Conservation (phyloP, 2,329 filamentous ascomycete species). For the Raffaelea arxii region DNA sequence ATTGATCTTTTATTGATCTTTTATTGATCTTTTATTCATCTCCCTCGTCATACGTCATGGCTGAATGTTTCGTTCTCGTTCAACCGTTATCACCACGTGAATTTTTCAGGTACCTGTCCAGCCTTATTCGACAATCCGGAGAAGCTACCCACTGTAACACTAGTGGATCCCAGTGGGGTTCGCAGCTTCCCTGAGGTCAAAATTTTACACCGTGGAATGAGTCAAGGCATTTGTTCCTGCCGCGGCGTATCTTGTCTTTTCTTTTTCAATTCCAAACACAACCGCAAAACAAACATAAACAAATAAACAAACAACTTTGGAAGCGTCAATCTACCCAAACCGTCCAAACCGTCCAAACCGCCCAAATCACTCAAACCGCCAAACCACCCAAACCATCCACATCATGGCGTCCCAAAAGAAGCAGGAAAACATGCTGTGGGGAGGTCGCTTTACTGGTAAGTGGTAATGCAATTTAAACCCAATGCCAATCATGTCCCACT, state of each 20-base stretch:
- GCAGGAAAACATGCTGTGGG: constrained; percentile 30
- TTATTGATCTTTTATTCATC: too few relatives aligned
- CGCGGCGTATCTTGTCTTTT: too few relatives aligned
- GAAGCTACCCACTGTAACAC: too few relatives aligned
- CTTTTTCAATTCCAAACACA: background rate
- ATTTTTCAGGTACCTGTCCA: background rate
- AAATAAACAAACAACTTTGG: background rate
- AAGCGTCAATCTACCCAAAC: background rate
- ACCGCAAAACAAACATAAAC: background rate
- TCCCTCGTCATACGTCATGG: too few relatives aligned
- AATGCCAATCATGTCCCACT: background rate
- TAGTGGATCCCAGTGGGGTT: too few relatives aligned
- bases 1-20: background rate
- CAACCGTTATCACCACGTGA: background rate
- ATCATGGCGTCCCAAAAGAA: constrained; percentile 24
- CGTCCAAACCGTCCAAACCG: background rate
- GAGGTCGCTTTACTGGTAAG: constrained; percentile 41
- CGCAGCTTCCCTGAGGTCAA: too few relatives aligned
- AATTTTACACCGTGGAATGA: too few relatives aligned
- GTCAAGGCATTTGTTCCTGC: too few relatives aligned
- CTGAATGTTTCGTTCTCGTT: background rate
- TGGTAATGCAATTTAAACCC: background rate
- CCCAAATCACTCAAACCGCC: background rate
- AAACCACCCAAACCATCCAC: background rate
- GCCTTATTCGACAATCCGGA: too few relatives aligned